Conservation (phyloP, 495 filamentous ascomycete species). For the Penicillium daleae region DNA sequence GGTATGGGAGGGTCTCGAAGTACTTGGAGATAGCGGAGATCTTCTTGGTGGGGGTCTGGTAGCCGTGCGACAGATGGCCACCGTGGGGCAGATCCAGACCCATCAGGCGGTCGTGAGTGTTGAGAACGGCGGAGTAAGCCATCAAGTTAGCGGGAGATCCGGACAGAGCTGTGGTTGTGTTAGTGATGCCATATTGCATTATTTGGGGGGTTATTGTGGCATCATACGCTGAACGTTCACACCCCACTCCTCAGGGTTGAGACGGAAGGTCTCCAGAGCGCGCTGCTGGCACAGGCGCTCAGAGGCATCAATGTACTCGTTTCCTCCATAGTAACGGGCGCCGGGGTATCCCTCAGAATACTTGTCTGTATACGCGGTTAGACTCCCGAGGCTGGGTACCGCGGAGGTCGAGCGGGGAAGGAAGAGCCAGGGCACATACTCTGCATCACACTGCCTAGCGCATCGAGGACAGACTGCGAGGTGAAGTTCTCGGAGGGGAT, state of each 20-base stretch:
- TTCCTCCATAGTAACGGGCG: slow-evolving; percentile 95
- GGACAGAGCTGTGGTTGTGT: slow-evolving; percentile 73
- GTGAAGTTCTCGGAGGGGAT: slow-evolving; percentile 99
- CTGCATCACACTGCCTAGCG: slow-evolving; percentile 97
- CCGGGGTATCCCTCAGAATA: slow-evolving; percentile 99
- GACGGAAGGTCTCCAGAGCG: slow-evolving; percentile 82
- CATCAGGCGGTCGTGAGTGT: slow-evolving; percentile 94
- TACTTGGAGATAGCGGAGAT: slow-evolving; percentile 98
- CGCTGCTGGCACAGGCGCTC: slow-evolving; percentile 88
- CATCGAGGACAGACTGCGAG: slow-evolving; percentile 94
- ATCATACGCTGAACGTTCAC: slow-evolving; percentile 92
- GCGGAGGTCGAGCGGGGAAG: slow-evolving; percentile 13
- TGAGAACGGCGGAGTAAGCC: slow-evolving; percentile 90
- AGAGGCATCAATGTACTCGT: slow-evolving; percentile 90
- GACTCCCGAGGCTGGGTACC: slow-evolving; percentile 6
- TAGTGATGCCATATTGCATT: slow-evolving; percentile 16
- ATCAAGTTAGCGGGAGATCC: slow-evolving; percentile 96
- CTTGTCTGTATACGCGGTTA: slow-evolving; percentile 67
- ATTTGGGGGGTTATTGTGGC: background rate
- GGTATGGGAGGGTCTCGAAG: slow-evolving; percentile 96
- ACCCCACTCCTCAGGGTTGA: slow-evolving; percentile 88
- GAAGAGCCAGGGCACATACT: slow-evolving; percentile 58
- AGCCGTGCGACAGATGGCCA: slow-evolving; percentile 95
- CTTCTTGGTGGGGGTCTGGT: slow-evolving; percentile 97
- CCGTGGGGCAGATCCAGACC: slow-evolving; percentile 95